phyloP scores from a whole-genome alignment of 192 early-diverging fungal genomes.

The Irineochytrium annulatum region DNA sequence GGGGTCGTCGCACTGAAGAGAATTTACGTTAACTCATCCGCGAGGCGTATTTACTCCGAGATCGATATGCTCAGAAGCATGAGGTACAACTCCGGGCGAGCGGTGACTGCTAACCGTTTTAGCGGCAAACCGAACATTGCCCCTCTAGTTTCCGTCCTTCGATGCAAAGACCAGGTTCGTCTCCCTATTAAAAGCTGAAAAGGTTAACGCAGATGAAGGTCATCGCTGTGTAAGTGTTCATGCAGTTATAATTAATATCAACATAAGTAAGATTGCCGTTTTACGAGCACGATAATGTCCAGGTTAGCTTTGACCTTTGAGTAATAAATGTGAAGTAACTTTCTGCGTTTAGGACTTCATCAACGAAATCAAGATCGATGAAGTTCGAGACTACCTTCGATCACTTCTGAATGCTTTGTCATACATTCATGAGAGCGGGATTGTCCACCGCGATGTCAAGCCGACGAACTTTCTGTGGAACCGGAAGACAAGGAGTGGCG shows the following conservation, averaged over 20 bases:
- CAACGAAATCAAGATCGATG: conserved; percentile 46
- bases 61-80: conserved; percentile 71
- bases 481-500: conserved; percentile 59
- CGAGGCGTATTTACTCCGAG: conserved; percentile 75
- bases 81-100: background rate
- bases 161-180: conserved; percentile 77
- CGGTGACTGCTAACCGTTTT: background rate
- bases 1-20: conserved; percentile 74
- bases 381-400: conserved; percentile 74
- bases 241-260: background rate
- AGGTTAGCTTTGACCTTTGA: conserved; percentile 34
- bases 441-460: conserved; percentile 92
- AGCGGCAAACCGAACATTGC: conserved; percentile 70
- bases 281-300: conserved; percentile 78
- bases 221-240: conserved; percentile 5
- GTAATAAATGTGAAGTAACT: background rate
- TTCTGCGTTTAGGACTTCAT: background rate
- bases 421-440: conserved; percentile 63
- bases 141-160: conserved; percentile 72
- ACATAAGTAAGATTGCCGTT: conserved; percentile 59
- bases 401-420: conserved; percentile 67
- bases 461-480: conserved; percentile 94
- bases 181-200: conserved; percentile 28
- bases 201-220: background rate
- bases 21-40: conserved; percentile 79